phyloP scores from a whole-genome alignment of 73 alveolate species.

The Paraurostyla sp. region DNA sequence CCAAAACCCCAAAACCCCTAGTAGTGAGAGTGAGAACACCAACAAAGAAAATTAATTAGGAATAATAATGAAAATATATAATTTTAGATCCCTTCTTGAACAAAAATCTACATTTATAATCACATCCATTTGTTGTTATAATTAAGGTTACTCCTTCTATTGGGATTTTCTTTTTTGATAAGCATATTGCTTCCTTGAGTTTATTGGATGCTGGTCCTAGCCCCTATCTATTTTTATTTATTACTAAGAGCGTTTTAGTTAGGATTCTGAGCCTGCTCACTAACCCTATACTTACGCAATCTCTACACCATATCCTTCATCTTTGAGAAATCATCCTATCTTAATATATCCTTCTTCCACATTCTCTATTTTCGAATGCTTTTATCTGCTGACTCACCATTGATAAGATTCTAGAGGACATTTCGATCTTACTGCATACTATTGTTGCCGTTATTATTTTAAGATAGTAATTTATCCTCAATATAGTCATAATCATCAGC shows the following conservation, averaged over 20 bases:
- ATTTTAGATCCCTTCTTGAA: slow-evolving; percentile 8
- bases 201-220: slow-evolving; percentile 44
- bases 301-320: slow-evolving; percentile 47
- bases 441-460: neutral
- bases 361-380: neutral
- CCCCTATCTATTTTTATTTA: slow-evolving; percentile 2
- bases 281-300: slow-evolving; percentile 3
- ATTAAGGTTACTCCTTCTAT: slow-evolving; percentile 44
- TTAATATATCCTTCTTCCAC: slow-evolving; percentile 34
- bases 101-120: neutral
- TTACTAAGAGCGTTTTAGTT: neutral
- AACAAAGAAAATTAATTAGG: neutral
- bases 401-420: slow-evolving; percentile 16
- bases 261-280: neutral
- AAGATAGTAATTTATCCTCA: slow-evolving; percentile 41
- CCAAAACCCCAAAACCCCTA: slow-evolving; percentile 2
- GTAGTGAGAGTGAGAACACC: neutral
- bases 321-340: slow-evolving; percentile 47
- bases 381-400: slow-evolving; percentile 39
- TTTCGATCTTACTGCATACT: neutral
- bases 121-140: too few relatives aligned
- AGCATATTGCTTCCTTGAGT: slow-evolving; percentile 53
- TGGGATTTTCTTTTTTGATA: slow-evolving; percentile 40
- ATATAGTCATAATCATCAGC: slow-evolving; percentile 47
- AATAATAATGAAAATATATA: neutral